Evolutionary conservation across 2,329 filamentous ascomycete genomes (phyloP), one percentile per base, ranked within the genome.

Genomic region (Penicillium psychrosexuale): DNA sequence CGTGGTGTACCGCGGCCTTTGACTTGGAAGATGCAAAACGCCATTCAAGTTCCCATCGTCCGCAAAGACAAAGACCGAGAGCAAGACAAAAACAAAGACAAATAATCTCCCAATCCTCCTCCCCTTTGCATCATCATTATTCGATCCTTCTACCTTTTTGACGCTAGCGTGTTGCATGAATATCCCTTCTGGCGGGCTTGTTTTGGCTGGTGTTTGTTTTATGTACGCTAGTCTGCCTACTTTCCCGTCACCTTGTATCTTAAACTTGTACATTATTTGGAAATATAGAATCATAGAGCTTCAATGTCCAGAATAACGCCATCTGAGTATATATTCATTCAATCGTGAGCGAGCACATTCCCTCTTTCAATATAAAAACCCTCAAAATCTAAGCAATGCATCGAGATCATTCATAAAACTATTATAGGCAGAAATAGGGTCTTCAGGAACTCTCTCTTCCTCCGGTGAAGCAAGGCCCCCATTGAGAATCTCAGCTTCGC

Each of bases 11-110:
- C 67, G 7, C 60, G 63, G 30, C 62, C 68, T 2, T 57, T 63
- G 34, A 50, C 57, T 5, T 72, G 69, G 67, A 56, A 70, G 52
- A 53, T 73, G 42, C 58, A 72, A 37, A 69, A 73, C 51, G 64
- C 67, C 24, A 70, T 75, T 12, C 50, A 63, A 9, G 60, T 75
- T n/a, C 67, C 67, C 17, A 56, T 71, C 33, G 51, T 57, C 12
- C 55, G 19, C 42, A 36, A 44, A 33, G 22, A 39, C 19, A 36
- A 52, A 59, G 30, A 48, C 53, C 17, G 40, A 39, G 39, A 39
- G 50, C 19, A 42, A 40, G 39, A 33, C 9, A 31, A 33, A 42
- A 15, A n/a, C 8, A 17, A 39, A 24, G 11, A 8, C 24, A 19
- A 39, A 42, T 37, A 50, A 50, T 33, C 42, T 46, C 24, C 42